A percentile compares a stretch with the other conserved stretches of the same genome.
Evolutionary conservation across 2,329 filamentous ascomycete species (phyloP).

Genomic region (Calonectria pseudoreteaudii): DNA sequence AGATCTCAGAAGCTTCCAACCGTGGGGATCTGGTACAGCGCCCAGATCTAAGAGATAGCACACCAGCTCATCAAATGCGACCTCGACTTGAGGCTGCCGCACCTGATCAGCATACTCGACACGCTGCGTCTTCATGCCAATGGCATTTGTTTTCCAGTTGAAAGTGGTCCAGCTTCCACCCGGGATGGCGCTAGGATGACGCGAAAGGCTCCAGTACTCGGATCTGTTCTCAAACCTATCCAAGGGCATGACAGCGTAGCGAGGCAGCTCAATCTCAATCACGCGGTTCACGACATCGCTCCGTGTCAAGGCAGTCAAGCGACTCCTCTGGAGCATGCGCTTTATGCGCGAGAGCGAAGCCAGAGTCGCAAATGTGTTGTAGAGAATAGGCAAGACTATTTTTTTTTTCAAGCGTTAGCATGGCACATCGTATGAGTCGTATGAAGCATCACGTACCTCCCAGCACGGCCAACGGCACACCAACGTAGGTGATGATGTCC

Average conservation of each 20-base stretch:
- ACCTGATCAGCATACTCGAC: constrained; percentile 71
- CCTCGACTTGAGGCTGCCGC: constrained; percentile 64
- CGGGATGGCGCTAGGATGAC: constrained; percentile 63
- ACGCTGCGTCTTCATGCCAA: constrained; percentile 71
- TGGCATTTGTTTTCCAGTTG: constrained; percentile 73
- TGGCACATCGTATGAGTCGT: background rate
- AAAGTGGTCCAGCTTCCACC: constrained; percentile 75
- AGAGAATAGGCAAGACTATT: constrained; percentile 71
- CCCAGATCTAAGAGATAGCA: constrained; percentile 73
- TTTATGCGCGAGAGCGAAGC: constrained; percentile 70
- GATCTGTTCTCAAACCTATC: constrained; percentile 64
- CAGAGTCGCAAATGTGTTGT: constrained; percentile 72
- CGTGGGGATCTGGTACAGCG: constrained; percentile 69
- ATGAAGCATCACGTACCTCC: constrained; percentile 47
- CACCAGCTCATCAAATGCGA: constrained; percentile 69
- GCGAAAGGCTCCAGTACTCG: constrained; percentile 69
- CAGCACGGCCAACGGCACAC: constrained; percentile 68
- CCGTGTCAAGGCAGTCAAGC: constrained; percentile 70
- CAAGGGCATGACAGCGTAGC: constrained; percentile 72
- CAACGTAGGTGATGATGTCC: constrained; percentile 68
- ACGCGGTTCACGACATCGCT: constrained; percentile 74
- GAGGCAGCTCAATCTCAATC: constrained; percentile 74
- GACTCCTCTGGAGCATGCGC: constrained; percentile 66
- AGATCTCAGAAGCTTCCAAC: constrained; percentile 67
- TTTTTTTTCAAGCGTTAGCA: background rate